A percentile compares a stretch with the other conserved stretches of the same genome.
Conservation (phyloP, 805 yeast genomes). For the Wickerhamomyces strasburgensis region DNA sequence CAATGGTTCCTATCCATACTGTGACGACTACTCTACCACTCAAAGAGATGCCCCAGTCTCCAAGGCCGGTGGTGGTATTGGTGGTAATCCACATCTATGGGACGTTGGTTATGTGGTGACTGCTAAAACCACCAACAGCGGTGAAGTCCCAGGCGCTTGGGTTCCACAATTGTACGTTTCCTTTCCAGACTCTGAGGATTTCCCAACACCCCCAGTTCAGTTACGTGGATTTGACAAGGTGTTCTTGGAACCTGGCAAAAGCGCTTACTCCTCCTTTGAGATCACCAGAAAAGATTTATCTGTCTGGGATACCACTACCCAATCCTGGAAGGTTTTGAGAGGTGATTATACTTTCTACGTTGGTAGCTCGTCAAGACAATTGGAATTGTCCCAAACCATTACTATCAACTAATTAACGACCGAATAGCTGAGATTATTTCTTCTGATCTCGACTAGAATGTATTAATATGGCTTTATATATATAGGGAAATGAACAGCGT, state of each 20-base stretch:
- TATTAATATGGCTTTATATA: too few species aligned
- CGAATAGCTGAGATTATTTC: too few species aligned
- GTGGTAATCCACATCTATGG: constrained; percentile 61
- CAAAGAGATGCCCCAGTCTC: constrained; percentile 27
- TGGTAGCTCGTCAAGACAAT: constrained; percentile 43
- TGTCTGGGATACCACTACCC: constrained; percentile 49
- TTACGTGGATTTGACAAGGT: constrained; percentile 57
- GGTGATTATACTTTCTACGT: constrained; percentile 50
- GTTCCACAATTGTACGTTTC: constrained; percentile 51
- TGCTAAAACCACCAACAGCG: constrained; percentile 42
- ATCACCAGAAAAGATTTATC: constrained; percentile 49
- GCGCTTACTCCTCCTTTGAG: constrained; percentile 35
- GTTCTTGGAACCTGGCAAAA: constrained; percentile 37
- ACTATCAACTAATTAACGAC: too few species aligned
- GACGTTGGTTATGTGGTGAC: constrained; percentile 40
- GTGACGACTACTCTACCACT: constrained; percentile 32
- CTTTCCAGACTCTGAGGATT: constrained; percentile 33
- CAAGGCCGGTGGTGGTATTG: constrained; percentile 43
- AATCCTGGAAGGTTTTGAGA: constrained; percentile 54
- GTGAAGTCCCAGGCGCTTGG: constrained; percentile 39
- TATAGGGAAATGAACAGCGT: too few species aligned
- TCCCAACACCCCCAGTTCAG: constrained; percentile 46
- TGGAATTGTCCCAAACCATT: too few species aligned
- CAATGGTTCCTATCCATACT: constrained; percentile 30
- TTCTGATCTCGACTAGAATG: too few species aligned